These are phyloP conservation scores for Coccomyxa sp. DNA, from an alignment of 139 green algal species.

Conservation along the genomic window DNA sequence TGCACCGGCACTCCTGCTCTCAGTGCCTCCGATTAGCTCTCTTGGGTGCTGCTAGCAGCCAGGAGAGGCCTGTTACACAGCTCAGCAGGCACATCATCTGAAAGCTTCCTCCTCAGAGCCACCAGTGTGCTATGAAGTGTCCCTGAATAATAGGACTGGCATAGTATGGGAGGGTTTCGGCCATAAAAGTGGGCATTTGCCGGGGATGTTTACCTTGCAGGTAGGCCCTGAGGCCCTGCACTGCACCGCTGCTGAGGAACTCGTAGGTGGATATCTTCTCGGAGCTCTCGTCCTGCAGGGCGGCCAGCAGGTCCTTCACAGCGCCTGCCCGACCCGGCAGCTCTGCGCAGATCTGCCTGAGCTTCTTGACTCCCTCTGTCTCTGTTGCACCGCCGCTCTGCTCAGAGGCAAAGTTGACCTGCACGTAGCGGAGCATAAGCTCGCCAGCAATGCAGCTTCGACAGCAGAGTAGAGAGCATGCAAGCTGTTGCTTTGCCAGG, in stretches of 20 bases:
- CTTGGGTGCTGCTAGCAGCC: no score
- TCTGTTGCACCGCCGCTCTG: conserved; percentile 11
- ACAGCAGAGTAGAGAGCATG: no score
- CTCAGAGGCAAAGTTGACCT: conserved; percentile 3
- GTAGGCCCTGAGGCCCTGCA: conserved; percentile 62
- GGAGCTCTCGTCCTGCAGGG: conserved; percentile 26
- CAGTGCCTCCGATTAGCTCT: no score
- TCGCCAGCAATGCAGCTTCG: no score
- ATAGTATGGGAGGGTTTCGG: no score
- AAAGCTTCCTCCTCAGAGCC: background rate
- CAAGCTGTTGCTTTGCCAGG: no score
- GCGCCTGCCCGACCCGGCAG: conserved; percentile 23
- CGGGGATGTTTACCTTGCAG: conserved; percentile 33
- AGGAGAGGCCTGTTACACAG: background rate
- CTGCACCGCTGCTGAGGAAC: conserved; percentile 76
- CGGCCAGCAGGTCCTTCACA: conserved; percentile 36
- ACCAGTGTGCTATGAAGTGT: no score
- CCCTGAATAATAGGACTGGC: no score
- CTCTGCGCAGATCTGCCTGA: conserved; percentile 38
- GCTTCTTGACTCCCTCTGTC: conserved; percentile 42
- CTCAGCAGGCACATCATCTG: background rate
- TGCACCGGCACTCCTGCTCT: no score
- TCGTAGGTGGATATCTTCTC: conserved; percentile 85
- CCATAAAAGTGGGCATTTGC: no score
- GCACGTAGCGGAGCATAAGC: no score